Conservation (phyloP, 2,329 filamentous ascomycete species). For the Endocalyx cinctus region DNA sequence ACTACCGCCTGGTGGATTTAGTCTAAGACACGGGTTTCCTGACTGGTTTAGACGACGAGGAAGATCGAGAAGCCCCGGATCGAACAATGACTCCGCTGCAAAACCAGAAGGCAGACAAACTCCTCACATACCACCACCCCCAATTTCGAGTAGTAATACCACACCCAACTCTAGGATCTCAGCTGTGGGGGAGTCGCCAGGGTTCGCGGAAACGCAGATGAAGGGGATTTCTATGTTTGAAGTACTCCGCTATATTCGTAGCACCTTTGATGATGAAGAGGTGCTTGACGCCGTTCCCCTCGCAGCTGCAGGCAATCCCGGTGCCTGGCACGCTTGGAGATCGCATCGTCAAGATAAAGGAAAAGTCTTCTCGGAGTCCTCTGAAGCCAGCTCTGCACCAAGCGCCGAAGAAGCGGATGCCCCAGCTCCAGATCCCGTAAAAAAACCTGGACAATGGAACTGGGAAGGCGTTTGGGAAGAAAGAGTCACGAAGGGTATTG, state of each 20-base stretch:
- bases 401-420: too few species aligned
- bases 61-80: slow-evolving; percentile 30
- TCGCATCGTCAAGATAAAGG: slow-evolving; percentile 56
- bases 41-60: slow-evolving; percentile 72
- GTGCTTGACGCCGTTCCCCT: slow-evolving; percentile 76
- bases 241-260: slow-evolving; percentile 75
- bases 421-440: slow-evolving; percentile 25
- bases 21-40: slow-evolving; percentile 84
- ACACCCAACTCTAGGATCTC: slow-evolving; percentile 21
- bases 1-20: slow-evolving; percentile 84
- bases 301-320: slow-evolving; percentile 79
- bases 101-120: slow-evolving; percentile 28
- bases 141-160: slow-evolving; percentile 17
- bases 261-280: slow-evolving; percentile 71
- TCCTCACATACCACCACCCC: slow-evolving; percentile 23
- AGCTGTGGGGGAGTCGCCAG: slow-evolving; percentile 24
- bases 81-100: slow-evolving; percentile 38
- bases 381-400: not conserved
- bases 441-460: slow-evolving; percentile 82
- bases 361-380: slow-evolving; percentile 29
- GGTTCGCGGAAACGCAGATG: slow-evolving; percentile 37
- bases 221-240: slow-evolving; percentile 55
- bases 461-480: slow-evolving; percentile 98
- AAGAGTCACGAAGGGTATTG: slow-evolving; percentile 74
- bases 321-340: slow-evolving; percentile 92